phyloP scores from a whole-genome alignment of 225 moss, liverwort and hornwort genomes.

The Pleurozium schreberi region DNA sequence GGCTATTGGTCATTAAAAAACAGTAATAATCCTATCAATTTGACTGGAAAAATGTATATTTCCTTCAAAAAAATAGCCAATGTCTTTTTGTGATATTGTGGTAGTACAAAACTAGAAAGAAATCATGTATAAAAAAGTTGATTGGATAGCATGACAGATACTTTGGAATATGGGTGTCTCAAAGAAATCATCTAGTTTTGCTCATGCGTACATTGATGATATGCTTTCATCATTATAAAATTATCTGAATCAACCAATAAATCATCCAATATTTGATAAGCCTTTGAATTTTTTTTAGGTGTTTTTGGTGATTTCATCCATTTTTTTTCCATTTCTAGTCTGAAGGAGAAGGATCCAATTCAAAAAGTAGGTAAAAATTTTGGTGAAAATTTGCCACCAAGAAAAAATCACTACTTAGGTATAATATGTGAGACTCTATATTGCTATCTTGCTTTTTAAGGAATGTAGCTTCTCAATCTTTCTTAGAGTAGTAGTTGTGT shows the following conservation, averaged over 20 bases:
- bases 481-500: neutral
- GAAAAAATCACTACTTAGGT: too few species aligned
- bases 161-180: accelerated
- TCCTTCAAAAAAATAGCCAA: neutral
- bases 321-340: too few species aligned
- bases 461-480: neutral
- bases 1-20: neutral
- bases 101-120: neutral
- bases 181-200: too few species aligned
- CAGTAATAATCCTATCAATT: accelerated
- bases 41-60: neutral
- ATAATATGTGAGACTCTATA: accelerated
- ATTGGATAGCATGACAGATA: accelerated
- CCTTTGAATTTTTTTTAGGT: neutral
- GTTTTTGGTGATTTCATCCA: neutral
- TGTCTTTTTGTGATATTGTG: neutral
- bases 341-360: accelerated
- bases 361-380: neutral
- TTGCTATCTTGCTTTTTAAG: neutral
- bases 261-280: neutral
- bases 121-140: neutral
- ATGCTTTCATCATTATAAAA: neutral
- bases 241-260: accelerated
- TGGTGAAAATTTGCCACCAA: neutral
- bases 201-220: accelerated